These are phyloP conservation scores for Neurospora sp. DNA, from an alignment of 495 filamentous ascomycete genomes.

Conservation along the genomic window DNA sequence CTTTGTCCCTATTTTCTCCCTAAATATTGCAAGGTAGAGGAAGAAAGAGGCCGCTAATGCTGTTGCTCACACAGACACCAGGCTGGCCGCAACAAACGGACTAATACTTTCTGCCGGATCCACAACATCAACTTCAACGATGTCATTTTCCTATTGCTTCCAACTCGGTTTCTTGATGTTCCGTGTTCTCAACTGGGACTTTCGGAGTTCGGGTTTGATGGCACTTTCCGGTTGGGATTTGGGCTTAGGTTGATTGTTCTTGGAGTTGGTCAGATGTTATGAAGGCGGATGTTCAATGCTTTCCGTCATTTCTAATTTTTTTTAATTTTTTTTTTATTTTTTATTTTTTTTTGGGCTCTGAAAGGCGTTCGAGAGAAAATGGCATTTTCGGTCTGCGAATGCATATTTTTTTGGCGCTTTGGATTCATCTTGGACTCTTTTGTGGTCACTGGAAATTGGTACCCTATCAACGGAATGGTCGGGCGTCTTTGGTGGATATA, in stretches of 20 bases:
- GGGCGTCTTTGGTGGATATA: not conserved
- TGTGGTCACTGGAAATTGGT: not conserved
- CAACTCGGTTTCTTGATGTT: not conserved
- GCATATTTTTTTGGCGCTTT: not conserved
- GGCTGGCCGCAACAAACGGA: not conserved
- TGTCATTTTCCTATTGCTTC: not conserved
- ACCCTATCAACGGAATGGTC: not conserved
- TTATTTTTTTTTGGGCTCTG: not conserved
- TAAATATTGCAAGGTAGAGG: not conserved
- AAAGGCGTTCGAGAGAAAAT: not conserved
- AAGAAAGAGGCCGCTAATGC: not conserved
- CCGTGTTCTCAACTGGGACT: not conserved
- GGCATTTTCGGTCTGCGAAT: not conserved
- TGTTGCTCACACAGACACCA: not conserved
- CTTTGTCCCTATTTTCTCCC: not conserved
- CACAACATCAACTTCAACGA: not conserved
- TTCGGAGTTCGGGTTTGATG: not conserved
- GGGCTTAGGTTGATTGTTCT: not conserved
- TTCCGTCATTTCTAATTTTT: not conserved
- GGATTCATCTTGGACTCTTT: not conserved
- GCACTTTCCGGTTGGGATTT: not conserved
- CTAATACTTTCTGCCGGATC: not conserved
- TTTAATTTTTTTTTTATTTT: not conserved
- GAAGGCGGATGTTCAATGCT: not conserved
- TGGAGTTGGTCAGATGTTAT: not conserved